Percentiles rank a stretch among this genome's conserved stretches.
Evolutionary conservation across 768 basidiomycete genomes (phyloP).

Genomic region (Serendipita indica): DNA sequence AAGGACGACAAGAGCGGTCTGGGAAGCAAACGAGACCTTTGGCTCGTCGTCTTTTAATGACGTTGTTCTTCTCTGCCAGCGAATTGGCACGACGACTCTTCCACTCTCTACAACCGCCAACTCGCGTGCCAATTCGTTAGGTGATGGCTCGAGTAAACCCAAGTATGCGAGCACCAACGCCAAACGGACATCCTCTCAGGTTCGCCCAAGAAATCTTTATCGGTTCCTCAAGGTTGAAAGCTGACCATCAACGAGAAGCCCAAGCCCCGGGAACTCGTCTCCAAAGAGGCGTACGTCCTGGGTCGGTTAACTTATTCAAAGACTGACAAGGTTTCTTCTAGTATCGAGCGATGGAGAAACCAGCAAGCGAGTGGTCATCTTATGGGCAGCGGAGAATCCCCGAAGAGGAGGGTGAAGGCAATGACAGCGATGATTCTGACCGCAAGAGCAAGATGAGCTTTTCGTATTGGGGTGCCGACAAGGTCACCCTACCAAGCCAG

Average conservation of each 20-base stretch:
- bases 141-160: constrained; percentile 69
- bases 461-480: constrained; percentile 87
- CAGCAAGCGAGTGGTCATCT: constrained; percentile 58
- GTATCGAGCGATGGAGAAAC: constrained; percentile 36
- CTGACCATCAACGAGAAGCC: constrained; percentile 65
- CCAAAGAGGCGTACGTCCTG: constrained; percentile 78
- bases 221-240: constrained; percentile 88
- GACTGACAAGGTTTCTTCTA: constrained; percentile 18
- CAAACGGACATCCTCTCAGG: constrained; percentile 29
- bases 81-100: constrained; percentile 75
- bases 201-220: constrained; percentile 82
- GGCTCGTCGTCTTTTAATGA: constrained; percentile 96
- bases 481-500: constrained; percentile 75
- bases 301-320: constrained; percentile 10
- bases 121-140: constrained; percentile 58
- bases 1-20: constrained; percentile 30
- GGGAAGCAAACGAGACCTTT: constrained; percentile 69
- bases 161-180: constrained; percentile 66
- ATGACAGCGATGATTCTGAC: constrained; percentile 72
- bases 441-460: constrained; percentile 89
- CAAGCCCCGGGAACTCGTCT: constrained; percentile 62
- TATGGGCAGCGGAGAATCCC: constrained; percentile 44
- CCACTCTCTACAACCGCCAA: constrained; percentile 48
- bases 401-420: constrained; percentile 33
- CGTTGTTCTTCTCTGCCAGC: constrained; percentile 81